Base-by-base conservation (phyloP, 345 rosid species). In the Limnanthes douglasii region DNA sequence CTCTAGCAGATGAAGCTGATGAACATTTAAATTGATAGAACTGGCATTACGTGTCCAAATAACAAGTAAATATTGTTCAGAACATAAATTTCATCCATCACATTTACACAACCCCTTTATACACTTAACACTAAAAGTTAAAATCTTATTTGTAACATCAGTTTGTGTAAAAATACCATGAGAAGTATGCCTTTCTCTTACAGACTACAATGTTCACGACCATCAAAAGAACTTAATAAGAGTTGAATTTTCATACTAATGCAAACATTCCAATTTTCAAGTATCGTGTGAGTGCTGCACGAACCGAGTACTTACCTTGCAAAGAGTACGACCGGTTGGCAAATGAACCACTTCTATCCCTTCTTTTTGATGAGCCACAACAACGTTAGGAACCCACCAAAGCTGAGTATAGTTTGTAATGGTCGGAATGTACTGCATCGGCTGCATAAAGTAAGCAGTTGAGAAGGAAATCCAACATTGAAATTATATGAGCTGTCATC, bases 361-460 rank as follows among this genome's bases (percentile, higher is more conserved):
- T 75, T 80, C 96, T 55, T 85, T 78, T 58, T 78, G 83, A 69
- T 81, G 96, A 39, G 90, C 88, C 50, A 92, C 94, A 51, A 85
- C 85, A 50, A 85, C 93, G 69, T 92, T 85, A 48, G 99, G 94
- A 54, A 92, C 81, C 96, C 99, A 92, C 96, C 96, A 92, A 27
- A 88, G 72, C 53, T 70, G 78, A 13, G 98, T 88, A 68, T 88
- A 54, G 53, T 84, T 88, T 51, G 95, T 88, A 63, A 84, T 88
- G 20, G 95, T 88, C 29, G 94, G 96, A 45, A 85, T 66, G 53
- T 75, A 81, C 32, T 53, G 62, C 34, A 51, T 6, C 18, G 77
- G 66, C 93, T 92, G 75, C 68, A 73, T 44, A 12, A 68, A 47
- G 11, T 46, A 50, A 38, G 46, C 12, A 54, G 42, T 28, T 28